Evolutionary conservation across 1,139 yeast genomes (phyloP).

Genomic region (Nakaseomyces bracarensis): DNA sequence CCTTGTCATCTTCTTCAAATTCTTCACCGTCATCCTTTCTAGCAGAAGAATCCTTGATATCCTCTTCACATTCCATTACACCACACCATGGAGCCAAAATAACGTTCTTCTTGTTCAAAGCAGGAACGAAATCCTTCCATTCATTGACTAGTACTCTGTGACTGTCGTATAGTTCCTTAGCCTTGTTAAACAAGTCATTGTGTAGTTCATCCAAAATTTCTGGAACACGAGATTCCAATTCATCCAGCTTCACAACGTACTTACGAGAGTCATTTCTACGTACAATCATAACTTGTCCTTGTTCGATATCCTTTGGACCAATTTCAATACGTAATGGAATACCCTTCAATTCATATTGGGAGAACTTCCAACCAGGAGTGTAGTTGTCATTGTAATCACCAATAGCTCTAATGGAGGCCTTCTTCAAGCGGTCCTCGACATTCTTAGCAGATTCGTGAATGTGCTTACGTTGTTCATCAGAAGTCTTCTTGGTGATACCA

Average conservation of each 20-base stretch:
- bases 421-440: conserved; percentile 51
- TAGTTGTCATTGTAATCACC: conserved; percentile 91
- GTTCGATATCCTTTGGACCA: conserved; percentile 90
- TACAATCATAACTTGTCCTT: conserved; percentile 74
- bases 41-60: conserved; percentile 88
- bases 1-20: conserved; percentile 84
- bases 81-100: conserved; percentile 98
- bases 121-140: conserved; percentile 90
- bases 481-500: conserved; percentile 82
- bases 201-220: conserved; percentile 77
- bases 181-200: conserved; percentile 59
- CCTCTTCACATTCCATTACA: conserved; percentile 86
- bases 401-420: conserved; percentile 58
- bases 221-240: conserved; percentile 61
- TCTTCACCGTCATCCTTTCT: conserved; percentile 71
- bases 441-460: conserved; percentile 63
- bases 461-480: conserved; percentile 62
- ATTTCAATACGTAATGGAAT: conserved; percentile 86
- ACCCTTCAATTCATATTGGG: conserved; percentile 97
- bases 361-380: conserved; percentile 98
- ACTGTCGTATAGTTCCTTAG: conserved; percentile 72
- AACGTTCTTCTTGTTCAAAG: conserved; percentile 84
- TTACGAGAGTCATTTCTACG: conserved; percentile 88
- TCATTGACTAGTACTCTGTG: conserved; percentile 76
- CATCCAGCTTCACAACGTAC: conserved; percentile 54